Base-by-base conservation (phyloP, 2,329 filamentous ascomycete species). In the Ambrosiella cleistominuta region DNA sequence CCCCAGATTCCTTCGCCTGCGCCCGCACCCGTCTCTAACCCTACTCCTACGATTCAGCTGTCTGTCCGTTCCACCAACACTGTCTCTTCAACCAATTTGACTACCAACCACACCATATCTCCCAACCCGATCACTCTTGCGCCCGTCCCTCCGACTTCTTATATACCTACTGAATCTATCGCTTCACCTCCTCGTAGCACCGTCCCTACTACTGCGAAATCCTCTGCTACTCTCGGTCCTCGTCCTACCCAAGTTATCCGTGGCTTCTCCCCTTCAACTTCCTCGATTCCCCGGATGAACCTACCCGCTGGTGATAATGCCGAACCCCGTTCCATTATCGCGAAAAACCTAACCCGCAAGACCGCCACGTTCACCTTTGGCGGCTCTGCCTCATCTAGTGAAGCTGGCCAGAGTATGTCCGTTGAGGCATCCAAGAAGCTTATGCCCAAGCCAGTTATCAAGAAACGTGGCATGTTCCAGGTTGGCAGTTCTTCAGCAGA, bases 321-420 rank as follows among this genome's bases (percentile, higher is more conserved):
- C 35, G 74, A 52, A 35, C 59, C 59, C 12, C 51, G 57, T 8
- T 60, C 59, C 3, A 60, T 60, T 38, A 57, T 79, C 42, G 88
- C 85, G 72, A 80, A 79, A 63, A 84, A 88, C 65, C 79, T 80
- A 64, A 77, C 81, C 54, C 82, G 81, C 74, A 82, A 80, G 69
- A 71, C 71, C 42, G 71, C 79, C n/a, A 75, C 74, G 67, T 89
- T 89, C 68, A 80, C 78, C 5, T 77, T 95, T 6, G 89, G 89
- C 54, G 81, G 75, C 52, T 94, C 88, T 0, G 95, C 87, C 55
- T 90, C 87, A 62, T 94, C 88, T 44, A 76, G 72, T 61, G 74
- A 76, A 56, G 71, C 71, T 54, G 72, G 71, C n/a, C 72, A 74
- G 56, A 78, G 75, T 63, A 65, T 78, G 4, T 74, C 78, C 12